Evolutionary conservation across 768 basidiomycete genomes (phyloP).

Genomic region (Goffeauzyma gilvescens): DNA sequence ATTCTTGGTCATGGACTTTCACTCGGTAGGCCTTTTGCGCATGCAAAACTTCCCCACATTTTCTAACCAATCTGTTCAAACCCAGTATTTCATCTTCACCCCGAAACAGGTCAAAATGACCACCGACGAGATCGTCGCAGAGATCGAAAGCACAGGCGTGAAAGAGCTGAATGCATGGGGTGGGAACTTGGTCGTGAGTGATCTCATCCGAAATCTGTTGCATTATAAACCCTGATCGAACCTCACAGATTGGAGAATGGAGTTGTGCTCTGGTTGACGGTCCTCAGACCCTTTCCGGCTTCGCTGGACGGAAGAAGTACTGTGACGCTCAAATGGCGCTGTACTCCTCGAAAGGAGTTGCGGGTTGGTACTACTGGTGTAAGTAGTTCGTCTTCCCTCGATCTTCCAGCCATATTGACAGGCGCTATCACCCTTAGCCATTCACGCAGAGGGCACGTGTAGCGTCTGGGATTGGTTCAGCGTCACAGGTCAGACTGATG

Average conservation of each 20-base stretch:
- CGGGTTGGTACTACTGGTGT: conserved; percentile 11
- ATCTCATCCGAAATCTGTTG: conserved; percentile 1
- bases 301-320: neutral
- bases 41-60: neutral
- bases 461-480: conserved; percentile 2
- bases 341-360: neutral
- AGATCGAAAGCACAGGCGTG: too few species aligned
- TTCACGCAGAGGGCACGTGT: neutral
- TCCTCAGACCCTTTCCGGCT: neutral
- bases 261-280: conserved; percentile 1
- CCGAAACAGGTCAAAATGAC: neutral
- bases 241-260: conserved; percentile 7
- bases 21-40: neutral
- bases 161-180: too few species aligned
- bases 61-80: neutral
- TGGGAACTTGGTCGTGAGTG: neutral
- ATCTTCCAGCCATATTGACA: neutral
- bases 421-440: neutral
- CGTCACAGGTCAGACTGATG: neutral
- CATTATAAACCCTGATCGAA: neutral
- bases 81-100: conserved; percentile 3
- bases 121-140: neutral
- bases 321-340: conserved; percentile 8
- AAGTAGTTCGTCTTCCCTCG: neutral
- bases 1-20: conserved; percentile 4